Percentiles rank a stretch among this genome's conserved stretches.
Conservation (phyloP, 805 yeast genomes). For the Zygosaccharomyces kombuchaensis region DNA sequence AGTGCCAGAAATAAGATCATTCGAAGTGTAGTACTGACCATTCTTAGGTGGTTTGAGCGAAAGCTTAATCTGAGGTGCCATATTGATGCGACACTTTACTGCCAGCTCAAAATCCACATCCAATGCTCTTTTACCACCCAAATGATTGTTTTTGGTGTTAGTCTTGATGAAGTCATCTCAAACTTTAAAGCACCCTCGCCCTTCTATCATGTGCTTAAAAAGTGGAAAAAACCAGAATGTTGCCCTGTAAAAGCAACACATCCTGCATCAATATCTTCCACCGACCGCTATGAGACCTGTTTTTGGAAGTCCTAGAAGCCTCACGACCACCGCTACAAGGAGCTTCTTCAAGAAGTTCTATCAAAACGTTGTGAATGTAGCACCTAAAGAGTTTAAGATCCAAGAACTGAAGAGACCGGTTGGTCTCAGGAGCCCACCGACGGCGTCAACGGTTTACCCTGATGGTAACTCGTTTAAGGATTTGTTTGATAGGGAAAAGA, state of each 20-base stretch:
- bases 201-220: background rate
- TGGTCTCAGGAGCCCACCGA: slow-evolving; percentile 42
- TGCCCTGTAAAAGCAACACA: background rate
- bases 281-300: background rate
- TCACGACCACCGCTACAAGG: slow-evolving; percentile 3
- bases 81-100: slow-evolving; percentile 5
- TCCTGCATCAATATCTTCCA: background rate
- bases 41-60: slow-evolving; percentile 26
- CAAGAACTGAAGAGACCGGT: slow-evolving; percentile 42
- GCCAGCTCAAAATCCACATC: background rate
- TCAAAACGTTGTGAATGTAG: slow-evolving; percentile 36
- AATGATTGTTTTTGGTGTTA: background rate
- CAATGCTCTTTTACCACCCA: background rate
- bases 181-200: background rate
- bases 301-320: background rate
- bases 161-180: background rate
- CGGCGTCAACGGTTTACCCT: slow-evolving; percentile 32
- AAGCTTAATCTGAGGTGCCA: slow-evolving; percentile 25
- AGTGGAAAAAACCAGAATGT: background rate
- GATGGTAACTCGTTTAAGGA: slow-evolving; percentile 44
- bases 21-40: slow-evolving; percentile 29
- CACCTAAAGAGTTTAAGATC: slow-evolving; percentile 36
- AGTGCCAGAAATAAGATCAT: slow-evolving; percentile 29
- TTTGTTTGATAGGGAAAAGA: slow-evolving; percentile 46
- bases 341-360: slow-evolving; percentile 33